phyloP scores from a whole-genome alignment of 306 rosid species.

The Glycine latifolia region DNA sequence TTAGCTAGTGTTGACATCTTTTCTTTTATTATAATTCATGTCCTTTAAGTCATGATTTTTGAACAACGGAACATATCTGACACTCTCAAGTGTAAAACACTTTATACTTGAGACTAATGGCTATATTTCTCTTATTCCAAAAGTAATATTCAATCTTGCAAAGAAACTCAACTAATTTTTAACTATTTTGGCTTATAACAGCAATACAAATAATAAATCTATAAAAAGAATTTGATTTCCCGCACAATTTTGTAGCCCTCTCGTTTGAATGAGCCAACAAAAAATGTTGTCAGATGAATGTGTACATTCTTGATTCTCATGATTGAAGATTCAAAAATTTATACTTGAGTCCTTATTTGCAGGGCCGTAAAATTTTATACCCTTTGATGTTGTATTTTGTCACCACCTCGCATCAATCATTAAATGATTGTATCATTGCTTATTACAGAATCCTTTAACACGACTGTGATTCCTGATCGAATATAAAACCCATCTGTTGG shows the following conservation, averaged over 20 bases:
- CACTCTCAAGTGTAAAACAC: not conserved
- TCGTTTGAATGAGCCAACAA: constrained; percentile 36
- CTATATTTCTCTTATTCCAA: constrained; percentile 34
- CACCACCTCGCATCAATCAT: not conserved
- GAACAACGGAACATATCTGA: not conserved
- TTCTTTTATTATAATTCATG: not conserved
- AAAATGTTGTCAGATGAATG: constrained; percentile 32
- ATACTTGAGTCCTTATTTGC: constrained; percentile 33
- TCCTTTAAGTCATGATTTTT: not conserved
- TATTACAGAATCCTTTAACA: constrained; percentile 52
- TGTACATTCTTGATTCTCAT: constrained; percentile 27
- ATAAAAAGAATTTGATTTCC: constrained; percentile 21
- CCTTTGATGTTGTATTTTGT: not conserved
- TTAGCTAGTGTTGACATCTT: not conserved
- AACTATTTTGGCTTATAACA: too few relatives aligned
- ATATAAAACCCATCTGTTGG: constrained; percentile 56
- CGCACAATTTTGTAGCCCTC: constrained; percentile 11
- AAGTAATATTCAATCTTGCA: constrained; percentile 32
- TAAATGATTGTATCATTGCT: constrained; percentile 53
- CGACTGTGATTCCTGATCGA: constrained; percentile 60
- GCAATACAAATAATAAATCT: constrained; percentile 1
- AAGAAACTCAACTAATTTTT: too few relatives aligned
- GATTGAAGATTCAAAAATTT: constrained; percentile 49
- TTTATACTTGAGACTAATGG: not conserved
- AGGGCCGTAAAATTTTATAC: constrained; percentile 1